These are phyloP conservation scores for Lipomyces starkeyi DNA, from an alignment of 805 yeast genomes.

Conservation along the genomic window DNA sequence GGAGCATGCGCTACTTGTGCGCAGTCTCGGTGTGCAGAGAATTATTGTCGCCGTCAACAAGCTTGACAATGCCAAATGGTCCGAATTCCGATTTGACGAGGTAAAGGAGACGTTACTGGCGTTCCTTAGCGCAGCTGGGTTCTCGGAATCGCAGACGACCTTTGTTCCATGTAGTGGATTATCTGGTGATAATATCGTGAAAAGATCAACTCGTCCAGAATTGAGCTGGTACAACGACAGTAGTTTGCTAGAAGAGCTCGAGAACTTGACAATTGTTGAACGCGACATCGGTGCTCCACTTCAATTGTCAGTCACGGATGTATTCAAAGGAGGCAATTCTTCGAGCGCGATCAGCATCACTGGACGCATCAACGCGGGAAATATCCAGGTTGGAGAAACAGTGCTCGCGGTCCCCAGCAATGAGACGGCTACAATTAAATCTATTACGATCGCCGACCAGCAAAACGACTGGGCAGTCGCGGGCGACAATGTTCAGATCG, in stretches of 20 bases:
- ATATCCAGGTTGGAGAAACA: conserved; percentile 72
- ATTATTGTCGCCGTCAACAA: conserved; percentile 72
- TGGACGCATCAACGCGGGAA: conserved; percentile 74
- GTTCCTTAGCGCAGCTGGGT: conserved; percentile 64
- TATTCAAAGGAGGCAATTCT: conserved; percentile 55
- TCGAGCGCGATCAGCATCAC: conserved; percentile 56
- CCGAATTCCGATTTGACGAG: conserved; percentile 56
- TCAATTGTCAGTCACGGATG: conserved; percentile 67
- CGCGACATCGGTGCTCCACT: conserved; percentile 53
- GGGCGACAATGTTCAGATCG: conserved; percentile 62
- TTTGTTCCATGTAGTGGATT: conserved; percentile 76
- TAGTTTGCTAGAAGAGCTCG: conserved; percentile 51
- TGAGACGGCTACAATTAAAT: conserved; percentile 41
- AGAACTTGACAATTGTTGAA: conserved; percentile 20
- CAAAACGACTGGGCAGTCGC: conserved; percentile 52
- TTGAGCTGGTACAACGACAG: conserved; percentile 56
- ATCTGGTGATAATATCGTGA: conserved; percentile 68
- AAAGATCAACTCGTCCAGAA: conserved; percentile 44
- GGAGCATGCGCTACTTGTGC: conserved; percentile 75
- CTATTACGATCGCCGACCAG: conserved; percentile 39
- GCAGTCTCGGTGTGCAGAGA: conserved; percentile 66
- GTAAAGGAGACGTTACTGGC: conserved; percentile 57
- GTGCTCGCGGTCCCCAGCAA: conserved; percentile 61
- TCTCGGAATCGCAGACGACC: conserved; percentile 47
- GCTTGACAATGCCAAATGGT: conserved; percentile 68